phyloP scores from a whole-genome alignment of 2,329 filamentous ascomycete genomes.

The Exophiala viscosa region DNA sequence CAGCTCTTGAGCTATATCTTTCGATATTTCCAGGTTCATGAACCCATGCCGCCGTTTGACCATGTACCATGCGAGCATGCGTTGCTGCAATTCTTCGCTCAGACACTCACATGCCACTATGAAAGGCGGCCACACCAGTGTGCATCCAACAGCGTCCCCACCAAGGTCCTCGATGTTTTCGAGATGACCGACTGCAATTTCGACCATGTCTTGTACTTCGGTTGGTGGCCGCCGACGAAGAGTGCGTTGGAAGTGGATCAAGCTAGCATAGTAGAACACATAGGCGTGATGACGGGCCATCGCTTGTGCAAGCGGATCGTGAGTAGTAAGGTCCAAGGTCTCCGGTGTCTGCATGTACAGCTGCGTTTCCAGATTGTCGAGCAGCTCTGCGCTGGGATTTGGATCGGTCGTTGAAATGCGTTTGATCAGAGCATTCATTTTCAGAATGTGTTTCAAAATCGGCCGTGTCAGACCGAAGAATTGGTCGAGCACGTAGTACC shows the following conservation, averaged over 20 bases:
- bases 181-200: slow-evolving; percentile 33
- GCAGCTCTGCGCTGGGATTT: slow-evolving; percentile 14
- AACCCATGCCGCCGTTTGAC: slow-evolving; percentile 36
- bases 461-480: slow-evolving; percentile 32
- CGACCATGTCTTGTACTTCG: slow-evolving; percentile 33
- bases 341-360: slow-evolving; percentile 30
- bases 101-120: slow-evolving; percentile 37
- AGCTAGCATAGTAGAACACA: slow-evolving; percentile 37
- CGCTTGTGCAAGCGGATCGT: slow-evolving; percentile 27
- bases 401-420: slow-evolving; percentile 16
- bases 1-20: slow-evolving; percentile 33
- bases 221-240: slow-evolving; percentile 28
- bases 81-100: slow-evolving; percentile 27
- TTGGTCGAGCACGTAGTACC: slow-evolving; percentile 30
- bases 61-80: slow-evolving; percentile 34
- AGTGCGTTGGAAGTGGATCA: slow-evolving; percentile 37
- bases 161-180: slow-evolving; percentile 33
- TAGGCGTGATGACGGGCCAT: slow-evolving; percentile 28
- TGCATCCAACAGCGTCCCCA: slow-evolving; percentile 32
- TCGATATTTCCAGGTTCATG: slow-evolving; percentile 33
- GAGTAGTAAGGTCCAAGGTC: slow-evolving; percentile 21
- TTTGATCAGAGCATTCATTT: slow-evolving; percentile 31
- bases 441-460: slow-evolving; percentile 29
- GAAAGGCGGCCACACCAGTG: slow-evolving; percentile 38
- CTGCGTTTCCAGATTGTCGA: slow-evolving; percentile 34